phyloP scores from a whole-genome alignment of 2,329 filamentous ascomycete genomes.

The Decorospora gaudefroyi region DNA sequence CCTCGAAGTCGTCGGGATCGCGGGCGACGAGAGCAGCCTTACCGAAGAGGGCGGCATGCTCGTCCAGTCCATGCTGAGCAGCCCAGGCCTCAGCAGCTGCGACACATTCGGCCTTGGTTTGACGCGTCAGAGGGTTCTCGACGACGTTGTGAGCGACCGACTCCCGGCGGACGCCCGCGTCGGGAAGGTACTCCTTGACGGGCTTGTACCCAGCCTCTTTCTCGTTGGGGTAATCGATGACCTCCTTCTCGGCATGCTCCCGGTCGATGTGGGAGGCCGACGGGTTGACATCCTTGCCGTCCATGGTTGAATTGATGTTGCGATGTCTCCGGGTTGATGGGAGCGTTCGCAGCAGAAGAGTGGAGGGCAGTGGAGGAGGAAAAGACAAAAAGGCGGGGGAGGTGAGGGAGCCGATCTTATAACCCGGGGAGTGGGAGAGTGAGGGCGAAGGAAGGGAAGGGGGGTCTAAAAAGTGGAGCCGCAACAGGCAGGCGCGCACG shows the following conservation, averaged over 20 bases:
- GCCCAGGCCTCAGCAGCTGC: constrained; percentile 66
- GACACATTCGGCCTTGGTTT: constrained; percentile 57
- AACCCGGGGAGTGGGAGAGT: constrained; percentile 5
- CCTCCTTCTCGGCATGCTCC: constrained; percentile 3
- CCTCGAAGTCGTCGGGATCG: constrained; percentile 66
- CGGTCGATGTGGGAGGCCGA: not conserved
- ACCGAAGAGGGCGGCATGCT: constrained; percentile 63
- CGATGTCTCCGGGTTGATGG: not conserved
- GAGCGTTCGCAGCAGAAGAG: not conserved
- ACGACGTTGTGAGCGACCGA: constrained; percentile 55
- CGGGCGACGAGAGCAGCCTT: constrained; percentile 77
- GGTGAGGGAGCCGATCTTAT: constrained; percentile 11
- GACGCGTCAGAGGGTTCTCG: constrained; percentile 45
- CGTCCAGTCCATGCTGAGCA: constrained; percentile 60
- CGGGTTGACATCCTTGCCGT: constrained; percentile 9
- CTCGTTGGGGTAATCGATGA: constrained; percentile 4
- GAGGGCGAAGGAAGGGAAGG: too few relatives aligned
- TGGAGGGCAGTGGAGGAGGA: constrained; percentile 1
- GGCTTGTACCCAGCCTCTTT: constrained; percentile 5
- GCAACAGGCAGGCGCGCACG: constrained; percentile 9
- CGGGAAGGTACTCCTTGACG: constrained; percentile 8
- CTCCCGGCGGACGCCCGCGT: constrained; percentile 37
- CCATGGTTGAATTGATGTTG: constrained; percentile 4
- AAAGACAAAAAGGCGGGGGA: constrained; percentile 3
- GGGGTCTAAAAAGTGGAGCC: constrained; percentile 16